Base-by-base conservation (phyloP, 257 asterid genomes). In the Przewalskia tangutica region DNA sequence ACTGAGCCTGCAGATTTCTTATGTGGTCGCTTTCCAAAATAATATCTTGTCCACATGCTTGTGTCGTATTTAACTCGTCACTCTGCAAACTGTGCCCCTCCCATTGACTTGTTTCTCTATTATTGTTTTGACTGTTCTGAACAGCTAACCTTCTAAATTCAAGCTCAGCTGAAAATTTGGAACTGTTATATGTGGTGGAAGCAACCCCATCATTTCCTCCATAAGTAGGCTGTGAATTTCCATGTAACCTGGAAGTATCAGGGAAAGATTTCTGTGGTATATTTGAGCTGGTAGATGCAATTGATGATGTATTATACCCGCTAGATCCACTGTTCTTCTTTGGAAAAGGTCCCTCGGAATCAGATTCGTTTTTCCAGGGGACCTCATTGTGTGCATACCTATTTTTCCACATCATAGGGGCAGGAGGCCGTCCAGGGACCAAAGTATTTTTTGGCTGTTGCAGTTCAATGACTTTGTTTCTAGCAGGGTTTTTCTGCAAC, bases 331-430 rank as follows among this genome's bases (percentile, higher is more conserved):
- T 81, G 50, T 50, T 88, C 80, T 80, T 88, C 82, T 88, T 93
- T 70, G 86, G 86, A 71, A 84, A 85, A 62, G 46, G 85, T 60
- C 89, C 93, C 73, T 89, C 89, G 80, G 83, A 58, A 60, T 82
- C 91, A 71, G 84, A 70, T 58, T 89, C 89, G 34, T 88, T 89
- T 81, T 87, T 93, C 88, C 85, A 85, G 73, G 95, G 85, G 82
- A 81, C 89, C 76, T 91, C 97, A 86, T 93, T 94, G 85, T 86
- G 86, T 5, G 91, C 91, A 71, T 85, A 89, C 59, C 86, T 90
- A 77, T 89, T 92, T 85, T 93, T 93, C 94, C 93, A 88, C 90
- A 87, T 82, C 89, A 91, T 80, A 71, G 97, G 98, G 79, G 86
- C 85, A 84, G 94, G 97, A 86, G 98, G 95, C 51, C 88, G 89